Percentiles rank a stretch among this genome's conserved stretches.
These are phyloP conservation scores for Gentiana macrophylla DNA, from an alignment of 257 asterid species.

Conservation along the genomic window DNA sequence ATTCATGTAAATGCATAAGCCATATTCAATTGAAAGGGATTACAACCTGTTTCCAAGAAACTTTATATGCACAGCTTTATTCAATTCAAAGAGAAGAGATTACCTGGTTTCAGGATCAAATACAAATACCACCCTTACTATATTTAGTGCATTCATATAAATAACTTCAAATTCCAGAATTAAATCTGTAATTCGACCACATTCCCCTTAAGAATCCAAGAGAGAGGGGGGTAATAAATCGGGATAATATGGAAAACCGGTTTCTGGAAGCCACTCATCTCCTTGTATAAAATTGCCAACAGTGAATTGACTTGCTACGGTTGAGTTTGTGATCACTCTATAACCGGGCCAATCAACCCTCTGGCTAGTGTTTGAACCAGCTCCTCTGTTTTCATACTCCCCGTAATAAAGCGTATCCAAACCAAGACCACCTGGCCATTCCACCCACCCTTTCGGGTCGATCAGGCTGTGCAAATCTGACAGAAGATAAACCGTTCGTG, in stretches of 20 bases:
- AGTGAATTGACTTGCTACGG: constrained; percentile 65
- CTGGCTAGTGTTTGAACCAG: constrained; percentile 42
- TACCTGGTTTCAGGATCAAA: too few species aligned
- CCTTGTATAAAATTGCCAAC: constrained; percentile 69
- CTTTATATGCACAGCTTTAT: too few species aligned
- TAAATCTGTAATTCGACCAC: too few species aligned
- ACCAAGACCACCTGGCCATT: background rate
- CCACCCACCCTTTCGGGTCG: background rate
- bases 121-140: too few species aligned
- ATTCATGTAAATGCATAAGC: too few species aligned
- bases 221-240: constrained; percentile 43
- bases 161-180: too few species aligned
- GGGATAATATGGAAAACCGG: constrained; percentile 44
- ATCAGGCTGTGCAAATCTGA: background rate
- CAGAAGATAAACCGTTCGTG: constrained; percentile 1
- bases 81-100: too few species aligned
- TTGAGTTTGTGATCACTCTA: constrained; percentile 36
- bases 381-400: constrained; percentile 3
- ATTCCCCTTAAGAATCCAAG: background rate
- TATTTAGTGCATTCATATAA: too few species aligned
- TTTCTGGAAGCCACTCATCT: constrained; percentile 45
- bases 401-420: constrained; percentile 6
- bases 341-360: constrained; percentile 92
- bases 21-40: too few species aligned
- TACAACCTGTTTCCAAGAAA: too few species aligned